Evolutionary conservation across 257 asterid genomes (phyloP), one percentile per base, ranked within the genome.

Genomic region (Gentiana straminea): DNA sequence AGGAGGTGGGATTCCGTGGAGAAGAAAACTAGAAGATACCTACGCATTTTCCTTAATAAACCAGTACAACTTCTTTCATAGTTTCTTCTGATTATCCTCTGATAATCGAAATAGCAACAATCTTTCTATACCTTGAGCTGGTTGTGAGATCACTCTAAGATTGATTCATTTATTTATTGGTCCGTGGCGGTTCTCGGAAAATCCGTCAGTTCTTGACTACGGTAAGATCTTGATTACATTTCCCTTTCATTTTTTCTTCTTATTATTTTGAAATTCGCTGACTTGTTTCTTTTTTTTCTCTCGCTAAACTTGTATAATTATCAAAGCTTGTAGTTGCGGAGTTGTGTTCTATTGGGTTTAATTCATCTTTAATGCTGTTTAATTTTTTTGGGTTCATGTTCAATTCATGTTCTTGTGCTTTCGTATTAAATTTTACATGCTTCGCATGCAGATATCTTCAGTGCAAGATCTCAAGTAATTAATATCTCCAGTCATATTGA

Each of bases 361-460:
- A 57, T 72, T 71, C 46, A 53, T 56, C 11, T 15, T 13, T 36
- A 57, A 51, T 61, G 64, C 60, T 24, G 33, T 60, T 62, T 63
- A 66, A 64, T 68, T 72, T 49, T 24, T 49, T 24, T 33, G 32
- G 55, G 33, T 59, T 52, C 12, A 7, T 54, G 64, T 70, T 70
- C 64, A 60, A 41, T 41, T 41, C 46, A 41, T 41, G 46, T 46
- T 72, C 68, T 65, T 67, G 51, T 65, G 61, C 53, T 43, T 74
- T 69, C 46, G 46, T 47, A 35, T 44, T 60, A 52, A 57, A 65
- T 64, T 10, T 41, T 41, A 0, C 46, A 49, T 68, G 36, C 55
- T 55, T 70, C 77, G 71, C 86, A 72, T 78, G 88, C 91, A 77
- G 91, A 74, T 72, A 60, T 55, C 56, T 64, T 52, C 49, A 50